Evolutionary conservation across 805 yeast species (phyloP), one percentile per base, ranked within the genome.

Genomic region (Yarrowia sp.): DNA sequence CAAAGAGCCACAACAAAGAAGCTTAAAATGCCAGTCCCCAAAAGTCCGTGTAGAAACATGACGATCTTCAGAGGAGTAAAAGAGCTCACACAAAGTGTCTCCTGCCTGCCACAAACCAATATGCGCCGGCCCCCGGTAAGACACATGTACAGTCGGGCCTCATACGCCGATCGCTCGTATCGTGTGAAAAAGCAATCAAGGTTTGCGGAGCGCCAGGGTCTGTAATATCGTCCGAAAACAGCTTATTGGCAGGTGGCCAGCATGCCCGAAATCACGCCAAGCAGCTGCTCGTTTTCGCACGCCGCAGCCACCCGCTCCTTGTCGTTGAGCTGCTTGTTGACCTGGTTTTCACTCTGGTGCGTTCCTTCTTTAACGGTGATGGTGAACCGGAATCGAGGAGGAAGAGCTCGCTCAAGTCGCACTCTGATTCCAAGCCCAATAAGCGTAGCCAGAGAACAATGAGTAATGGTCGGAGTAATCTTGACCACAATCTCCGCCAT

Each of bases 271-370:
- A 95, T 89, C n/a, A 95, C 99, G 35, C 86, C 83, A 43, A 92
- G 78, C 47, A 95, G 79, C 78, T 95, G 99, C 65, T 89, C 96
- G 72, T 95, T 95, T 73, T 95, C 99, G 75, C 98, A 92, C 0
- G 99, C 99, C 32, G 99, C 99, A 36, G 97, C 96, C 0, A 95
- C 98, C 67, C 99, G 80, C 76, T 95, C 99, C 77, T 95, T 95
- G 74, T 95, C 99, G 73, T 95, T 95, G 67, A 95, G 81, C 77
- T 95, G 99, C 74, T 93, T 93, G 76, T 95, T 95, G 22, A 95
- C 98, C 74, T 95, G 99, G 69, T 84, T 84, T 74, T 95, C 99
- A 73, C 96, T 89, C 75, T 95, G 98, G 74, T 95, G 99, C 0
- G 96, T 84, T 1, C 98, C 98, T 70, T 90, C 90, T 72, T 92